Base-by-base conservation (phyloP, 2,329 filamentous ascomycete species). In the Neoarthrinium moseri region DNA sequence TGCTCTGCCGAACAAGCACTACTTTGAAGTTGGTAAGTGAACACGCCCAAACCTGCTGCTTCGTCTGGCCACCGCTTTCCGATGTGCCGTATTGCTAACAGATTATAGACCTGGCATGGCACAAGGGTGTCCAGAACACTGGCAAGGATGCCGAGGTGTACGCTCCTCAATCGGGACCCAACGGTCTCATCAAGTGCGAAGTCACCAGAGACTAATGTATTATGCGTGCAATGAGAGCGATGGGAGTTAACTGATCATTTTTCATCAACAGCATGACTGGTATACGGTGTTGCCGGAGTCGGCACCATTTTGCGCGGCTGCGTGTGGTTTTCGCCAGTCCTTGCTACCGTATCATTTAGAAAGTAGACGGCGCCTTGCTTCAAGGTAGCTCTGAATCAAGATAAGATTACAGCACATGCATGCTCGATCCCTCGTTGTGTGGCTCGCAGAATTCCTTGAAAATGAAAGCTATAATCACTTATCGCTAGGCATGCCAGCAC, bases 141-240 rank as follows among this genome's bases (percentile, higher is more conserved):
- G 94, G 94, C 68, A 87, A 89, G 69, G 87, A 99, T 60, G 94
- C 94, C 43, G 91, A 96, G 64, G 92, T 99, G 17, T 96, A 94
- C 60, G 91, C 89, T 22, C 94, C 94, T 4, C 94, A 97, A 68
- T 88, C 87, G 10, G 84, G 89, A 53, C 94, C 94, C 46, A 99
- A 97, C 63, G 94, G 94, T 22, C 80, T 99, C 50, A 99, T 99
- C 70, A 88, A 95, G 66, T 95, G 91, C 72, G 91, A 90, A 47
- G 91, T 99, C 41, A 78, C 81, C 27, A 83, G 88, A 22, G 58
- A 58, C 40, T 62, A 56, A 40, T 11, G 15, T 7, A 35, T 7
- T 8, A 8, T 8, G 8, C 15, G 8, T 8, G 8, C 7, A n/a
- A 7, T 15, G 7, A 15, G 33, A 8, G 18, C 12, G 10, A 8